Percentiles rank a stretch among this genome's conserved stretches.
Evolutionary conservation across 768 basidiomycete species (phyloP).

Genomic region (Lentinus tigrinus): DNA sequence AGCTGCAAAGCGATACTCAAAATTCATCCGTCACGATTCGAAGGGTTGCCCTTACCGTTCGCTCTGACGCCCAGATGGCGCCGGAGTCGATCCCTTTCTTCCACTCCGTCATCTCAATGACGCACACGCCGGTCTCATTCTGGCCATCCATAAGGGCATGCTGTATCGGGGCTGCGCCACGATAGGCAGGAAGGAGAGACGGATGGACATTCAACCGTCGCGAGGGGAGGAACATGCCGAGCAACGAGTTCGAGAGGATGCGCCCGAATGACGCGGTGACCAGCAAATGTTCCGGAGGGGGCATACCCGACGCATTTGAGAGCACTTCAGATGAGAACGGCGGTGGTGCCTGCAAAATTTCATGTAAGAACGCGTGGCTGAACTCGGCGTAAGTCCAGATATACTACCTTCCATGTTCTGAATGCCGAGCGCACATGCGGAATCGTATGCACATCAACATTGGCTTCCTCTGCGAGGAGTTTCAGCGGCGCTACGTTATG

Average conservation of each 20-base stretch:
- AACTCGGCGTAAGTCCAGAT: no score
- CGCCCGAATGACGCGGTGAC: slow-evolving; percentile 91
- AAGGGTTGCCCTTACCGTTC: slow-evolving; percentile 44
- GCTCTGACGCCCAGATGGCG: slow-evolving; percentile 55
- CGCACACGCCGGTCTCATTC: slow-evolving; percentile 71
- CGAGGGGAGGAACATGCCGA: slow-evolving; percentile 56
- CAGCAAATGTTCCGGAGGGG: slow-evolving; percentile 52
- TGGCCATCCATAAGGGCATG: slow-evolving; percentile 71
- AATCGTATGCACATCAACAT: slow-evolving; percentile 57
- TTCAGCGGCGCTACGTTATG: slow-evolving; percentile 65
- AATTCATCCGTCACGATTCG: neutral
- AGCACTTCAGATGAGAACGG: slow-evolving; percentile 36
- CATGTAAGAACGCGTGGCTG: neutral
- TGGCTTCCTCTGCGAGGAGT: slow-evolving; percentile 49
- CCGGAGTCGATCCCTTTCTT: slow-evolving; percentile 79
- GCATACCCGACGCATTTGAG: slow-evolving; percentile 37
- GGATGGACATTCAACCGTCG: slow-evolving; percentile 87
- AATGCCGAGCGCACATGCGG: slow-evolving; percentile 62
- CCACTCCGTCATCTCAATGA: slow-evolving; percentile 72
- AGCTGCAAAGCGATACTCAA: slow-evolving; percentile 36
- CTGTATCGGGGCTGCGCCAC: slow-evolving; percentile 93
- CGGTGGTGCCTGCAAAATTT: slow-evolving; percentile 5
- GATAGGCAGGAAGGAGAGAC: slow-evolving; percentile 79
- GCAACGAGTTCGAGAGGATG: slow-evolving; percentile 64
- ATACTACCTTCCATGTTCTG: slow-evolving; percentile 56